Conservation (phyloP, 305 asterid species). For the Solanum chacoense region DNA sequence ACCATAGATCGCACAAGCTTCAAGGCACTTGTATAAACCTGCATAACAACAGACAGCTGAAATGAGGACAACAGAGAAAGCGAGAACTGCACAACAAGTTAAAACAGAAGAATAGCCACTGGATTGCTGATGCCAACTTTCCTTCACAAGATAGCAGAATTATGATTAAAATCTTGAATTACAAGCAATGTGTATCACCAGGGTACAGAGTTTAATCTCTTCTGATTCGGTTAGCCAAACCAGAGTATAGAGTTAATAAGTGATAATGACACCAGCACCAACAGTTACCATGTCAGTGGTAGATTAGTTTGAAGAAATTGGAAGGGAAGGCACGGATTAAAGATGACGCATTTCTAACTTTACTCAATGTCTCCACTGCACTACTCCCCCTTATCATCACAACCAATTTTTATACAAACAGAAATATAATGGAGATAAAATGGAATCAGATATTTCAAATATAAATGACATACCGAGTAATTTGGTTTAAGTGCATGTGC, state of each 20-base stretch:
- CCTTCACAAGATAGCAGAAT: neutral
- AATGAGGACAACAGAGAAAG: neutral
- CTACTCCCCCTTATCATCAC: neutral
- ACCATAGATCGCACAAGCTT: constrained; percentile 99
- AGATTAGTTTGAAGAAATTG: neutral
- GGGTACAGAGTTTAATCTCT: neutral
- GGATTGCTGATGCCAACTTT: neutral
- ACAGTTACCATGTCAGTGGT: neutral
- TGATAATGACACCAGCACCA: neutral
- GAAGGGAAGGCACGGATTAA: neutral
- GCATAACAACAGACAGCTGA: constrained; percentile 12
- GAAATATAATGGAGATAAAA: neutral
- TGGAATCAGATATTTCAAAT: constrained; percentile 1
- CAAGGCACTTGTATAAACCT: constrained; percentile 96
- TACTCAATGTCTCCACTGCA: neutral
- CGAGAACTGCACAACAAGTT: neutral
- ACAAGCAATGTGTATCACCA: neutral
- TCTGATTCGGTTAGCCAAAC: neutral
- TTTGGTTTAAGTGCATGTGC: constrained; percentile 91
- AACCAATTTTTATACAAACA: neutral
- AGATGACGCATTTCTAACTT: neutral
- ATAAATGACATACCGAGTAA: constrained; percentile 56
- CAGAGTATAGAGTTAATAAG: neutral
- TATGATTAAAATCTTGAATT: neutral
- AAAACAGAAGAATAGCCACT: neutral